phyloP scores from a whole-genome alignment of 1,139 yeast genomes.

The Suhomyces choctaworum region DNA sequence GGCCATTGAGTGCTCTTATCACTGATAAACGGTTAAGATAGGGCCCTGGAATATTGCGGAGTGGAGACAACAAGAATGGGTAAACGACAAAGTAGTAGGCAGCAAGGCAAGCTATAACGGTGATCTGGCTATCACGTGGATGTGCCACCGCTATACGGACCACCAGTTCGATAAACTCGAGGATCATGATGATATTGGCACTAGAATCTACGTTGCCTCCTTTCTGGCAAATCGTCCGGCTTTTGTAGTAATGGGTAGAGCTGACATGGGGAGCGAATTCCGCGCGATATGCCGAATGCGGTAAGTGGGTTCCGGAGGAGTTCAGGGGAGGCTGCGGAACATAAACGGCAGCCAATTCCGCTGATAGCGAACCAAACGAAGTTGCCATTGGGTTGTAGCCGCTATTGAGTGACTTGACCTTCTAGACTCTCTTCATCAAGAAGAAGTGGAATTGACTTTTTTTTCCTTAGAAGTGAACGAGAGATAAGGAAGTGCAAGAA shows the following conservation, averaged over 20 bases:
- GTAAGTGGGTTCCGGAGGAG: conserved; percentile 1
- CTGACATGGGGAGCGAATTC: conserved; percentile 3
- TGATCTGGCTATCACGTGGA: conserved; percentile 4
- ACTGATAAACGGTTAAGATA: conserved; percentile 48
- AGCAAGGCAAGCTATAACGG: conserved; percentile 6
- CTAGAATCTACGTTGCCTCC: background rate
- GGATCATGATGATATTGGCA: conserved; percentile 1
- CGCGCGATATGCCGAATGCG: conserved; percentile 6
- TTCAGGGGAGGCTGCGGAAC: too few species aligned
- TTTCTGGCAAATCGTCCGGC: background rate
- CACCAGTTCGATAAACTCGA: conserved; percentile 2
- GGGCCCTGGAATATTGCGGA: conserved; percentile 63
- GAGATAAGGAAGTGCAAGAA: too few species aligned
- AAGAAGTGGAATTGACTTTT: too few species aligned
- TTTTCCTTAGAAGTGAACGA: too few species aligned
- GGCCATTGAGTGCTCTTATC: conserved; percentile 51
- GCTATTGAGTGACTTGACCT: too few species aligned
- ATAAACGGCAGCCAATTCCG: too few species aligned
- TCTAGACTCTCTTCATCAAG: too few species aligned
- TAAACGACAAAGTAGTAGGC: conserved; percentile 37
- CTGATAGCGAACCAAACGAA: too few species aligned
- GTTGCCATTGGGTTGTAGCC: too few species aligned
- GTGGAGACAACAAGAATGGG: conserved; percentile 52
- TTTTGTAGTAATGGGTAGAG: background rate
- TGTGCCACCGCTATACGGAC: background rate